phyloP scores from a whole-genome alignment of 805 yeast genomes.

The Jamesozyma gamospora region DNA sequence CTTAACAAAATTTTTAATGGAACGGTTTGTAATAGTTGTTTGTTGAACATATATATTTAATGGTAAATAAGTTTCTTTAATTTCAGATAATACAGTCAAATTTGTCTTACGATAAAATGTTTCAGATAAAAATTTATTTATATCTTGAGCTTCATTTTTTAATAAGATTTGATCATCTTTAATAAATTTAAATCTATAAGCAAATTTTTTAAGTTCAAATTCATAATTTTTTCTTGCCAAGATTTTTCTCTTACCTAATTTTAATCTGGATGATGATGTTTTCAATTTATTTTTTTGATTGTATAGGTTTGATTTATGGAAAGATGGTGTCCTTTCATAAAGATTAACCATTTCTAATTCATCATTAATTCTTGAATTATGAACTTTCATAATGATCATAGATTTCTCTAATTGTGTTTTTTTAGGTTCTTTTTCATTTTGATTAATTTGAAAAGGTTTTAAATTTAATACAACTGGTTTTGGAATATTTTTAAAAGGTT shows the following conservation, averaged over 20 bases:
- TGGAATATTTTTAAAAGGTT: conserved; percentile 30
- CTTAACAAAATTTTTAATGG: conserved; percentile 13
- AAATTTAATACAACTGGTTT: conserved; percentile 28
- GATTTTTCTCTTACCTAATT: not conserved
- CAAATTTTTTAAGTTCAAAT: conserved; percentile 10
- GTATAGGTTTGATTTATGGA: not conserved
- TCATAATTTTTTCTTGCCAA: conserved; percentile 10
- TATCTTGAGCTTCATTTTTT: conserved; percentile 13
- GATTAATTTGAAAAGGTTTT: conserved; percentile 35
- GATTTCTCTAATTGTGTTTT: conserved; percentile 8
- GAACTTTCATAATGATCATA: conserved; percentile 31
- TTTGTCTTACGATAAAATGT: conserved; percentile 19
- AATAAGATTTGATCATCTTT: conserved; percentile 20
- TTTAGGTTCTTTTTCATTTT: conserved; percentile 27
- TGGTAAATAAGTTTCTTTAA: conserved; percentile 14
- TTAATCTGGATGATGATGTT: not conserved
- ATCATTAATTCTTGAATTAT: conserved; percentile 26
- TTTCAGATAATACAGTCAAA: conserved; percentile 15
- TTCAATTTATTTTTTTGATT: too few relatives aligned
- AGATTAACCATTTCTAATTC: conserved; percentile 21
- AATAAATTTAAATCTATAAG: conserved; percentile 19
- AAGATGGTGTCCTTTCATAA: conserved; percentile 2
- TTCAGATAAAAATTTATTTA: conserved; percentile 16
- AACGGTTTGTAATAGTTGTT: conserved; percentile 10
- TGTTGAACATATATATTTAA: conserved; percentile 20